These are phyloP conservation scores for Echinosophora koreensis DNA, from an alignment of 306 rosid species.

Conservation along the genomic window DNA sequence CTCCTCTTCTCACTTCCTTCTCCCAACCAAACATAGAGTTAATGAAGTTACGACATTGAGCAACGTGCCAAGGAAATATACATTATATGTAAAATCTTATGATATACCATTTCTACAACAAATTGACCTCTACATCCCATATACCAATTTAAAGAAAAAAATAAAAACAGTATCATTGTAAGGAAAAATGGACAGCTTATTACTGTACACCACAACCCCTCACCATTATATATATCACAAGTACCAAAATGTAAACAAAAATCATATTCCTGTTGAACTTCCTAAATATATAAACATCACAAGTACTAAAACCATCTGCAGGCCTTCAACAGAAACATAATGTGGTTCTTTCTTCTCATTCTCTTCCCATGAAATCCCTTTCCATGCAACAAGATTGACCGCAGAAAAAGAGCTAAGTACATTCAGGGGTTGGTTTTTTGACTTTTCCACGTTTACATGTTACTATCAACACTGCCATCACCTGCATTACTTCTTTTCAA, in stretches of 20 bases:
- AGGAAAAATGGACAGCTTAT: slow-evolving; percentile 54
- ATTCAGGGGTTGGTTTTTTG: slow-evolving; percentile 28
- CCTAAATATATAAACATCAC: slow-evolving; percentile 47
- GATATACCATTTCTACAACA: slow-evolving; percentile 43
- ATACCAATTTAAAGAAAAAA: slow-evolving; percentile 37
- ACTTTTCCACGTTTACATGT: slow-evolving; percentile 47
- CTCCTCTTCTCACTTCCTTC: too few species aligned
- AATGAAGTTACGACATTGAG: too few species aligned
- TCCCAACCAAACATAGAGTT: too few species aligned
- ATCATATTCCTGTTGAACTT: slow-evolving; percentile 51
- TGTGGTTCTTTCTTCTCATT: slow-evolving; percentile 35
- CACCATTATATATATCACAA: slow-evolving; percentile 55
- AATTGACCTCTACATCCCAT: slow-evolving; percentile 42
- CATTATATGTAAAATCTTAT: too few species aligned
- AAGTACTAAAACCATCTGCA: slow-evolving; percentile 37
- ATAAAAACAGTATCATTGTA: slow-evolving; percentile 47
- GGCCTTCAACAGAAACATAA: slow-evolving; percentile 41
- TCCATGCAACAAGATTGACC: slow-evolving; percentile 35
- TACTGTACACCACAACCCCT: slow-evolving; percentile 65
- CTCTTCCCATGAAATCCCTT: slow-evolving; percentile 43
- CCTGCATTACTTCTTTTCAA: slow-evolving; percentile 71
- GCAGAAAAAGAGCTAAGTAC: slow-evolving; percentile 31
- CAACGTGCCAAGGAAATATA: not conserved
- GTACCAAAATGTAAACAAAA: slow-evolving; percentile 61
- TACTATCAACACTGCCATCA: slow-evolving; percentile 61